phyloP scores from a whole-genome alignment of 495 filamentous ascomycete genomes.

The Xylaria telfairii region DNA sequence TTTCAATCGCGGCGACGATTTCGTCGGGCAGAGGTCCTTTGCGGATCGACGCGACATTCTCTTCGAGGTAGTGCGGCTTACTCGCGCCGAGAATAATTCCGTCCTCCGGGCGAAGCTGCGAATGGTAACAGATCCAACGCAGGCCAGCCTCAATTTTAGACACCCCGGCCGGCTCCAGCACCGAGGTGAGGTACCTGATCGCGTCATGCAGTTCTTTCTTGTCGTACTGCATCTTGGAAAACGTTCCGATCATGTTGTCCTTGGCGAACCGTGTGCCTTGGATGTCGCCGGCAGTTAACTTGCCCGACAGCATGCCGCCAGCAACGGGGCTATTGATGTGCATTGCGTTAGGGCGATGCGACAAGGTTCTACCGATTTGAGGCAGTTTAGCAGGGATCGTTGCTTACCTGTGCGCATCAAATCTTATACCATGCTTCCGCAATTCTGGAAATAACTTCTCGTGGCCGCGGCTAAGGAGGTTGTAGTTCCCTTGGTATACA shows the following conservation, averaged over 20 bases:
- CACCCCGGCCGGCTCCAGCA: not conserved
- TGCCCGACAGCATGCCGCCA: constrained; percentile 37
- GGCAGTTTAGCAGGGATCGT: too few species aligned
- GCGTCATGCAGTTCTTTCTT: constrained; percentile 48
- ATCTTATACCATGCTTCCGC: too few species aligned
- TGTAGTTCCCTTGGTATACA: too few species aligned
- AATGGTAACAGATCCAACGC: constrained; percentile 62
- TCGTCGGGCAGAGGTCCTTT: constrained; percentile 55
- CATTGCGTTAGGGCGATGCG: constrained; percentile 35
- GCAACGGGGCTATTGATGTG: constrained; percentile 30
- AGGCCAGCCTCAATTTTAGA: constrained; percentile 56
- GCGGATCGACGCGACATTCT: constrained; percentile 60
- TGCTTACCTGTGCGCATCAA: too few species aligned
- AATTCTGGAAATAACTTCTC: too few species aligned
- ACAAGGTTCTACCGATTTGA: too few species aligned
- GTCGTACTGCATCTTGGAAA: constrained; percentile 41
- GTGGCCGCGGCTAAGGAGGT: too few species aligned
- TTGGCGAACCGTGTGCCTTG: constrained; percentile 30
- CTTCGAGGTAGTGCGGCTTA: constrained; percentile 56
- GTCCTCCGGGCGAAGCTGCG: constrained; percentile 55
- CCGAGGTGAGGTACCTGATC: not conserved
- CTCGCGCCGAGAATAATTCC: constrained; percentile 61
- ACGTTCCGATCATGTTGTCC: constrained; percentile 18
- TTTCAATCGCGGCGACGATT: constrained; percentile 21
- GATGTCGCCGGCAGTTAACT: constrained; percentile 32